These are phyloP conservation scores for Curvularia lunata DNA, from an alignment of 2,329 filamentous ascomycete species.

Conservation along the genomic window DNA sequence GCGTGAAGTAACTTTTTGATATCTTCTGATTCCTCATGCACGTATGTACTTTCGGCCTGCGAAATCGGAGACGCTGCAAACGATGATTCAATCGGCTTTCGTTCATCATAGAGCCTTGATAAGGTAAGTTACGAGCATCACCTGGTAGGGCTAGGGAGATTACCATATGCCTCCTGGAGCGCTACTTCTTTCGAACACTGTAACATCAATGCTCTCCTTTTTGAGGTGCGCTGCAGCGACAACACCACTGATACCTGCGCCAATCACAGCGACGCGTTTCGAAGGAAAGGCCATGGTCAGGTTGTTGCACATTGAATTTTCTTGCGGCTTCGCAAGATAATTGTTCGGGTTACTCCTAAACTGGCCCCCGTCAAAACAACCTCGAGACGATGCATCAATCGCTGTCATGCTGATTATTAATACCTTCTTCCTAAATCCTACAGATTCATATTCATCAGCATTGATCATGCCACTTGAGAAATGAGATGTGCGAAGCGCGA, in stretches of 20 bases:
- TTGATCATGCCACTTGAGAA: background rate
- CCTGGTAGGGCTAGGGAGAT: background rate
- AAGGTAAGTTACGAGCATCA: background rate
- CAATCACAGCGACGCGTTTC: constrained; percentile 43
- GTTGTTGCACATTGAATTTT: background rate
- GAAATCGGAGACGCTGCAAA: constrained; percentile 50
- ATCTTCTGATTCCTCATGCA: constrained; percentile 15
- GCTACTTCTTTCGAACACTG: constrained; percentile 61
- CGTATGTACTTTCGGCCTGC: constrained; percentile 26
- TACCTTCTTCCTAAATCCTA: background rate
- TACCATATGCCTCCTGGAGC: constrained; percentile 64
- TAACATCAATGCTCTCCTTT: constrained; percentile 53
- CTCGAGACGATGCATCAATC: background rate
- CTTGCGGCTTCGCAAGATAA: background rate
- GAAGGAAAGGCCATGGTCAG: constrained; percentile 23
- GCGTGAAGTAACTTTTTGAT: constrained; percentile 49
- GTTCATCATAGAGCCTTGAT: constrained; percentile 57
- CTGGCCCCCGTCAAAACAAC: background rate
- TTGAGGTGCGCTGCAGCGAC: constrained; percentile 45
- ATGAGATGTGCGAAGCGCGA: constrained; percentile 4
- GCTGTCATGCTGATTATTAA: background rate
- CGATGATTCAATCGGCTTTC: constrained; percentile 55
- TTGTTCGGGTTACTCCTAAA: background rate
- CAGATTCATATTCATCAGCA: constrained; percentile 14
- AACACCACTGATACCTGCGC: constrained; percentile 48